These are phyloP conservation scores for Guyanaporus albipodus DNA, from an alignment of 768 basidiomycete genomes.

Conservation along the genomic window DNA sequence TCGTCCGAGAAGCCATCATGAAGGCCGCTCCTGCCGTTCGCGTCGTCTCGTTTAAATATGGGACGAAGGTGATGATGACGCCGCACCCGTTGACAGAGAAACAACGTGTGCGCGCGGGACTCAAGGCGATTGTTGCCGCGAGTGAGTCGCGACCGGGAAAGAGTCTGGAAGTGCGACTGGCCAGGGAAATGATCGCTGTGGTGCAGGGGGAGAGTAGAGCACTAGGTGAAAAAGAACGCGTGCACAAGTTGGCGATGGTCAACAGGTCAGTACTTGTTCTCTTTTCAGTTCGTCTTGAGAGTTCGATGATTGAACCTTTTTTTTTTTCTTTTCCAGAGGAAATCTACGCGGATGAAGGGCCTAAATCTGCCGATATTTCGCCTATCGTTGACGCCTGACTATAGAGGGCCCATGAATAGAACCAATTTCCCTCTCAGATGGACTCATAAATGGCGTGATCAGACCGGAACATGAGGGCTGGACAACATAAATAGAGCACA, in stretches of 20 bases:
- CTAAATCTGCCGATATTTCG: no score
- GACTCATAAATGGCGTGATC: no score
- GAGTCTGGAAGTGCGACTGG: constrained; percentile 64
- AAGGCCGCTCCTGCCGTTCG: constrained; percentile 70
- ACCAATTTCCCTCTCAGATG: no score
- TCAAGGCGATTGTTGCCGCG: constrained; percentile 68
- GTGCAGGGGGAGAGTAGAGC: constrained; percentile 60
- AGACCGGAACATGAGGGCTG: no score
- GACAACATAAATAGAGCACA: no score
- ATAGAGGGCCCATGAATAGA: no score
- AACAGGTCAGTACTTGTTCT: constrained; percentile 56
- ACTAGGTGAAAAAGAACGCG: constrained; percentile 54
- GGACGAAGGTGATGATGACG: constrained; percentile 59
- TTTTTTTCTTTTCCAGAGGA: constrained; percentile 15
- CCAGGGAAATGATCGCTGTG: constrained; percentile 71
- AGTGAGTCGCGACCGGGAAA: constrained; percentile 54
- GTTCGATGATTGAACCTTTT: constrained; percentile 3
- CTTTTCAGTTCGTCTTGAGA: neutral
- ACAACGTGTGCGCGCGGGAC: constrained; percentile 67
- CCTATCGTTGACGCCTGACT: no score
- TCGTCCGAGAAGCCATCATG: constrained; percentile 70
- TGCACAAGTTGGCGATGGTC: constrained; percentile 68
- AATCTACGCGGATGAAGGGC: constrained; percentile 20
- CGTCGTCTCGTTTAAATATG: constrained; percentile 51
- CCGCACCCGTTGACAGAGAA: constrained; percentile 77